These are phyloP conservation scores for Zalaria obscura DNA, from an alignment of 2,329 filamentous ascomycete species.

Conservation along the genomic window DNA sequence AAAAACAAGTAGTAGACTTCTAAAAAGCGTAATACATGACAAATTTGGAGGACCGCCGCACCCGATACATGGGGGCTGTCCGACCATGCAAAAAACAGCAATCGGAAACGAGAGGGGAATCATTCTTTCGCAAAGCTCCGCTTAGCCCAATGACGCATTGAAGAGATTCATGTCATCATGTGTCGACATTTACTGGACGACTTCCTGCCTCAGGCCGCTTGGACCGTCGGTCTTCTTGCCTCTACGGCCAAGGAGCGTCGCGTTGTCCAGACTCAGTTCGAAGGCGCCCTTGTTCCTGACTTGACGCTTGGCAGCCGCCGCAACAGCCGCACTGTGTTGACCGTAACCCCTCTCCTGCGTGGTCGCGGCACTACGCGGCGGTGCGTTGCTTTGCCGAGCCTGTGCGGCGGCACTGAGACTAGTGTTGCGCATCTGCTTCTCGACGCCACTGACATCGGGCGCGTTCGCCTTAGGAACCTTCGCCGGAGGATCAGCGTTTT, in stretches of 20 bases:
- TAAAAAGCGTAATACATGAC: too few relatives aligned
- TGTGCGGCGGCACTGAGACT: slow-evolving; percentile 56
- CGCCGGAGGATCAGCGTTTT: slow-evolving; percentile 35
- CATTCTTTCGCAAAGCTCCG: too few relatives aligned
- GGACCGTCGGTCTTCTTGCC: slow-evolving; percentile 32
- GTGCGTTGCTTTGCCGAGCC: slow-evolving; percentile 37
- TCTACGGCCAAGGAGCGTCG: slow-evolving; percentile 69
- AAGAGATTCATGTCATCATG: too few relatives aligned
- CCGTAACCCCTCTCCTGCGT: slow-evolving; percentile 57
- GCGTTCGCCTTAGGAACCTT: slow-evolving; percentile 52
- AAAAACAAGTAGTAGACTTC: too few relatives aligned
- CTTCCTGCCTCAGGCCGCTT: slow-evolving; percentile 31
- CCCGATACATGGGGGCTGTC: too few relatives aligned
- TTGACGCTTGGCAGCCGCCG: slow-evolving; percentile 69
- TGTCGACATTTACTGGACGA: slow-evolving; percentile 11
- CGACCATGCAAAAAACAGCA: too few relatives aligned
- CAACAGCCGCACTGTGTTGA: slow-evolving; percentile 73
- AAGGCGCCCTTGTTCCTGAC: slow-evolving; percentile 72
- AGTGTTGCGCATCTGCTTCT: slow-evolving; percentile 76
- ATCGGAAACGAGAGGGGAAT: too few relatives aligned
- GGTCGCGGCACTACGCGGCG: slow-evolving; percentile 35
- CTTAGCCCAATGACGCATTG: too few relatives aligned
- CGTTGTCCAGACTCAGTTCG: slow-evolving; percentile 81
- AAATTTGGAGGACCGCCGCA: too few relatives aligned
- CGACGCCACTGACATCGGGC: slow-evolving; percentile 55